These are phyloP conservation scores for Fusarium hainanense DNA, from an alignment of 2,329 filamentous ascomycete genomes.

Conservation along the genomic window DNA sequence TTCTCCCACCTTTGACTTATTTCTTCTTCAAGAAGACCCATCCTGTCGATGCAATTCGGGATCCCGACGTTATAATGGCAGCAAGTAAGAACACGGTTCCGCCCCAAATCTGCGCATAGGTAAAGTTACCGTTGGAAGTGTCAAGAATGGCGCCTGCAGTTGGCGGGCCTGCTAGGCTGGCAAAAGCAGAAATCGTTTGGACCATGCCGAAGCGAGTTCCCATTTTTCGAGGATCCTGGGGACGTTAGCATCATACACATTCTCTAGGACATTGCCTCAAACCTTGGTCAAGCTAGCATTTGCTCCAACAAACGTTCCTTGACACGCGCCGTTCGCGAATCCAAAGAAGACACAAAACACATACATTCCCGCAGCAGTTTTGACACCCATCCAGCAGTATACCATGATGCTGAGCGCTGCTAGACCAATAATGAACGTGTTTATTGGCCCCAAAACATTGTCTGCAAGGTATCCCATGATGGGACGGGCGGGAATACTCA, in stretches of 20 bases:
- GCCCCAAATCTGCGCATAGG: constrained; percentile 61
- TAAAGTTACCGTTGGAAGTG: constrained; percentile 46
- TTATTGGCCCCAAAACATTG: constrained; percentile 61
- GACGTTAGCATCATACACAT: not conserved
- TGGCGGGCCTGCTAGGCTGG: constrained; percentile 56
- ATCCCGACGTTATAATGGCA: constrained; percentile 48
- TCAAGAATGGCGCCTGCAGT: constrained; percentile 49
- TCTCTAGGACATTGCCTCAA: not conserved
- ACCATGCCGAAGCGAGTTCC: constrained; percentile 58
- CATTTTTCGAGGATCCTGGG: constrained; percentile 53
- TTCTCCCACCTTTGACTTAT: not conserved
- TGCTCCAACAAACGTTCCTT: constrained; percentile 51
- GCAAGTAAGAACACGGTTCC: constrained; percentile 54
- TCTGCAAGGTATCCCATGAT: constrained; percentile 70
- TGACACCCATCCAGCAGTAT: constrained; percentile 49
- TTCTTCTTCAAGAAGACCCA: constrained; percentile 52
- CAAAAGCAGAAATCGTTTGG: constrained; percentile 55
- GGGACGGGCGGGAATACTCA: constrained; percentile 67
- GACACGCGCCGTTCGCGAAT: constrained; percentile 44
- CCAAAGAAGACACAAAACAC: constrained; percentile 48
- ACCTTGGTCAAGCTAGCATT: constrained; percentile 53
- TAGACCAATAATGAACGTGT: constrained; percentile 50
- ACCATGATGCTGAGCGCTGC: constrained; percentile 47
- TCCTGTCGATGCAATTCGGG: constrained; percentile 52
- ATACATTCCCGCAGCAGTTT: constrained; percentile 44